phyloP scores from a whole-genome alignment of 78 protist genomes.

The Blattamonas nauphoetae region DNA sequence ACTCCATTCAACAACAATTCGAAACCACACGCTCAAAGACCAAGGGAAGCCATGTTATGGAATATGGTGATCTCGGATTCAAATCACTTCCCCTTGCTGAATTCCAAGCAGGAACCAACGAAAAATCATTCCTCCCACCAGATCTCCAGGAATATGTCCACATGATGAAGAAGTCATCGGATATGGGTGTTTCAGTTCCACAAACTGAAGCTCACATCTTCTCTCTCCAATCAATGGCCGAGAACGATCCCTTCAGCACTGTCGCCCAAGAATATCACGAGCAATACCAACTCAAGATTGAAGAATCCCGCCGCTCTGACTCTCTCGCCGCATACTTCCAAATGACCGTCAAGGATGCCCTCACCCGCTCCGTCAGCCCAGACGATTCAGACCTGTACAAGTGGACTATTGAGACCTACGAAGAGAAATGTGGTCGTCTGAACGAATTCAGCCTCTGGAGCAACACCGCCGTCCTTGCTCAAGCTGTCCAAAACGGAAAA shows the following conservation, averaged over 20 bases:
- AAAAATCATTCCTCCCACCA: not conserved
- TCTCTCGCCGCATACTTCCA: not conserved
- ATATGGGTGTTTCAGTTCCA: not conserved
- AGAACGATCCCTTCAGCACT: not conserved
- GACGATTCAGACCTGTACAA: not conserved
- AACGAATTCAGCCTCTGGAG: not conserved
- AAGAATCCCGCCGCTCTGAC: not conserved
- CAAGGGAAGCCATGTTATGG: not conserved
- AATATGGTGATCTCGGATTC: not conserved
- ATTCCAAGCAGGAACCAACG: not conserved
- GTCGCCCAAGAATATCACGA: not conserved
- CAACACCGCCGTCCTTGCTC: not conserved
- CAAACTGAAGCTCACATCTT: not conserved
- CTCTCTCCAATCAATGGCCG: not conserved
- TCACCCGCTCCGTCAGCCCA: too few relatives aligned
- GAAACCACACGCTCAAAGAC: not conserved
- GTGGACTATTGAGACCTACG: not conserved
- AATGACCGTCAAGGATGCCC: not conserved
- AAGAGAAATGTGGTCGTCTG: not conserved
- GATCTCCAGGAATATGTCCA: not conserved
- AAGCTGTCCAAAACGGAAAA: too few relatives aligned
- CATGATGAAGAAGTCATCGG: not conserved
- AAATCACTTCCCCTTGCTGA: not conserved
- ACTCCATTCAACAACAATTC: too few relatives aligned
- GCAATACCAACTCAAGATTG: not conserved